These are phyloP conservation scores for Quercus agrifolia DNA, from an alignment of 306 rosid genomes.

Conservation along the genomic window DNA sequence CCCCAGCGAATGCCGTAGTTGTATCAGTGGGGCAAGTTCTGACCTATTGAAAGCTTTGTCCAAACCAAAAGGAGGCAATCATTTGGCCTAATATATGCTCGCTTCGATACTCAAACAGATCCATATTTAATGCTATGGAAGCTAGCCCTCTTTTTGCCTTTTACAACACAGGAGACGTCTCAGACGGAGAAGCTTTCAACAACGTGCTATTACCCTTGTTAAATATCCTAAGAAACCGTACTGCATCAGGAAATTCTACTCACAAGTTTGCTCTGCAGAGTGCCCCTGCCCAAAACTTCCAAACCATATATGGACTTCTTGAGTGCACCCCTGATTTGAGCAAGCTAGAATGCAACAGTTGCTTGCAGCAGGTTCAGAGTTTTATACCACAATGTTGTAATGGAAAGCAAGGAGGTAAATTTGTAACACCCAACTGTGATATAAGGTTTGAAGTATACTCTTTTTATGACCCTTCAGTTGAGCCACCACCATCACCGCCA, in stretches of 20 bases:
- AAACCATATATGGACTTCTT: not conserved
- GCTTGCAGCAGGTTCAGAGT: not conserved
- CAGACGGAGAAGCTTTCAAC: not conserved
- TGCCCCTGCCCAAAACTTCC: not conserved
- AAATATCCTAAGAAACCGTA: not conserved
- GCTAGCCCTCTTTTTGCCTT: fast-evolving
- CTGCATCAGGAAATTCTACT: not conserved
- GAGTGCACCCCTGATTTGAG: not conserved
- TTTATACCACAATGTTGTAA: not conserved
- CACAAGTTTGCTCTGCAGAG: not conserved
- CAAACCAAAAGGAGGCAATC: no score
- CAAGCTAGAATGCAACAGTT: not conserved
- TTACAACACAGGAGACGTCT: not conserved
- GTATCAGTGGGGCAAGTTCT: no score
- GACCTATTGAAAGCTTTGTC: no score
- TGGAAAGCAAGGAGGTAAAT: not conserved
- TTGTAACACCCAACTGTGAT: not conserved
- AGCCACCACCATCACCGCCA: not conserved
- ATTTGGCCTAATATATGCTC: not conserved
- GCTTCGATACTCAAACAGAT: constrained; percentile 5
- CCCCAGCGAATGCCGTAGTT: no score
- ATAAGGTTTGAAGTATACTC: not conserved
- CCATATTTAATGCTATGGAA: not conserved
- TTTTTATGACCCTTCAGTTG: not conserved
- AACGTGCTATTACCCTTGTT: not conserved